phyloP scores from a whole-genome alignment of 176 grass and related monocot genomes.

The Raddia distichophylla region DNA sequence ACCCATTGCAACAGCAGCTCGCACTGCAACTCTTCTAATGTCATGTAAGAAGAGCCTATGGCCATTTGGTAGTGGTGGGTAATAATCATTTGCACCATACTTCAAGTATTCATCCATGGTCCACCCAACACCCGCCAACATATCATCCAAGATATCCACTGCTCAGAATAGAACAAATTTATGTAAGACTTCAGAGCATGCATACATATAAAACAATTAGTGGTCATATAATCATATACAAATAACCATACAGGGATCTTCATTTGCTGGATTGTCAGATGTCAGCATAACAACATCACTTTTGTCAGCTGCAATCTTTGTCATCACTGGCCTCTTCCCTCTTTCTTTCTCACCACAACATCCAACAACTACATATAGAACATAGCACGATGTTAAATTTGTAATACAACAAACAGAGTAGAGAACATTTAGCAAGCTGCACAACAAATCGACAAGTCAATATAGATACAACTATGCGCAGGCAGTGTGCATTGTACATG shows the following conservation, averaged over 20 bases:
- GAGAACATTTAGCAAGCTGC: slow-evolving; percentile 5
- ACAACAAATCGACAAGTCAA: neutral
- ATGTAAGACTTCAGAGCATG: slow-evolving; percentile 10
- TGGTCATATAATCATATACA: slow-evolving; percentile 30
- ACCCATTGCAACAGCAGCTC: slow-evolving; percentile 92
- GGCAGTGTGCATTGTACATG: slow-evolving; percentile 21
- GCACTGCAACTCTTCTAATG: slow-evolving; percentile 86
- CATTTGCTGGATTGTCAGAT: slow-evolving; percentile 92
- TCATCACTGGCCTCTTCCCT: slow-evolving; percentile 91
- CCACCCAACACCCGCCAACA: slow-evolving; percentile 91
- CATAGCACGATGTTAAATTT: slow-evolving; percentile 33
- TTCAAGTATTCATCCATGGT: slow-evolving; percentile 99
- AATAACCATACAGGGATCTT: slow-evolving; percentile 78
- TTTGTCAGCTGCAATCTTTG: slow-evolving; percentile 92
- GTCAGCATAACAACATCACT: slow-evolving; percentile 99
- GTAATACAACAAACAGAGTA: neutral
- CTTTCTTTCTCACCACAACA: slow-evolving; percentile 93
- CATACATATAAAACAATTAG: neutral
- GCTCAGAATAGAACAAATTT: slow-evolving; percentile 41
- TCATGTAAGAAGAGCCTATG: slow-evolving; percentile 94
- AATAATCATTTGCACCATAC: slow-evolving; percentile 89
- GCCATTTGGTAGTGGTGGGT: slow-evolving; percentile 92
- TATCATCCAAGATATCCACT: slow-evolving; percentile 99
- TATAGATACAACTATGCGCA: neutral
- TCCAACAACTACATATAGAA: slow-evolving; percentile 80